Evolutionary conservation across 345 rosid species (phyloP).

Genomic region (Mangifera indica): DNA sequence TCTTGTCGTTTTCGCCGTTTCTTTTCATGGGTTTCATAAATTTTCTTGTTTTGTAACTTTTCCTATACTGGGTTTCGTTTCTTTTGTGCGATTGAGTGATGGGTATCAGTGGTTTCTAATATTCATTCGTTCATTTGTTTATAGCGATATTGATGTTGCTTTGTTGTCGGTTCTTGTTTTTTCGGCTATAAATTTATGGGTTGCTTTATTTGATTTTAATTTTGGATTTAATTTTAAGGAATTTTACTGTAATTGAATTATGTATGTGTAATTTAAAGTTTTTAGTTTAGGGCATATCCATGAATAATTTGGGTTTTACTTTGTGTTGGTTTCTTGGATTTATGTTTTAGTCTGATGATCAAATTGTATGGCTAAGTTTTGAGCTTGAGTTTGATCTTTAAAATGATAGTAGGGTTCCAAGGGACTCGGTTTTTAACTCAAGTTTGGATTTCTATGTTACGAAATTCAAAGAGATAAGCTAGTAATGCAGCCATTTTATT

Average conservation of each 20-base stretch:
- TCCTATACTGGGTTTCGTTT: conserved; percentile 1
- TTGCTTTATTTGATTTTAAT: not conserved
- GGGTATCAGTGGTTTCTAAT: not conserved
- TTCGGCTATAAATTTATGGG: not conserved
- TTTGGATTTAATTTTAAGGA: not conserved
- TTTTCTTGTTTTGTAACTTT: conserved; percentile 4
- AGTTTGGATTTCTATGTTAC: too few species aligned
- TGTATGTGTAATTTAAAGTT: not conserved
- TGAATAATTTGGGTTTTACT: not conserved
- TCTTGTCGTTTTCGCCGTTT: conserved; percentile 27
- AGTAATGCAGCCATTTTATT: too few species aligned
- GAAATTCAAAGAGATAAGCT: too few species aligned
- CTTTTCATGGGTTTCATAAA: conserved; percentile 6
- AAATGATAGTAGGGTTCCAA: too few species aligned
- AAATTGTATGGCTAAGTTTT: not conserved
- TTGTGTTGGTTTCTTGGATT: too few species aligned
- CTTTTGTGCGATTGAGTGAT: conserved; percentile 11
- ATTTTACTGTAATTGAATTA: too few species aligned
- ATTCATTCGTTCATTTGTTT: not conserved
- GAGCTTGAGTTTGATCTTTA: too few species aligned
- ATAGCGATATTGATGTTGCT: not conserved
- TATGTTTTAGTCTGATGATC: not conserved
- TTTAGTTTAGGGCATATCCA: not conserved
- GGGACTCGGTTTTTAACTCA: too few species aligned
- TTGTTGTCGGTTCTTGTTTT: not conserved